phyloP scores from a whole-genome alignment of 2,329 filamentous ascomycete genomes.

The Cryphonectria carpinicola region DNA sequence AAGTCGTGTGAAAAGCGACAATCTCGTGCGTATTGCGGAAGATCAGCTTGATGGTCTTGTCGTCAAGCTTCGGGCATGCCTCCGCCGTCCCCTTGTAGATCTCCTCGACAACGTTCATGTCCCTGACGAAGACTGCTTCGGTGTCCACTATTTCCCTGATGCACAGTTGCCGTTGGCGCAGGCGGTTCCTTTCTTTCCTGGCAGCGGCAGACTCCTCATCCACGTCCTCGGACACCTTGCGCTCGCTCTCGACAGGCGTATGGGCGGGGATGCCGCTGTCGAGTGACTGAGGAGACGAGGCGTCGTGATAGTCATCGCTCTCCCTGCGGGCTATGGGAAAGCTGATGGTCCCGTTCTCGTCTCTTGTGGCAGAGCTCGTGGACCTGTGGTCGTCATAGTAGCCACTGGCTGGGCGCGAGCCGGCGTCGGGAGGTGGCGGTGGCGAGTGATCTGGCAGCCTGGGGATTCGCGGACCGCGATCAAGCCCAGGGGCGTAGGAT shows the following conservation, averaged over 20 bases:
- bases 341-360: conserved; percentile 47
- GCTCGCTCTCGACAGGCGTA: conserved; percentile 44
- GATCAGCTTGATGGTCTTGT: conserved; percentile 83
- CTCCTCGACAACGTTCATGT: conserved; percentile 97
- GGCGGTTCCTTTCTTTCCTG: conserved; percentile 67
- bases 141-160: conserved; percentile 94
- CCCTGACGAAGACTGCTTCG: conserved; percentile 85
- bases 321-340: conserved; percentile 49
- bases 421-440: conserved; percentile 50
- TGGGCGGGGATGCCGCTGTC: conserved; percentile 46
- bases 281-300: conserved; percentile 50
- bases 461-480: conserved; percentile 33
- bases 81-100: conserved; percentile 95
- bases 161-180: conserved; percentile 79
- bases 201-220: conserved; percentile 47
- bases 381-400: conserved; percentile 49
- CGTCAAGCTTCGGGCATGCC: conserved; percentile 76
- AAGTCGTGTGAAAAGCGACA: conserved; percentile 80
- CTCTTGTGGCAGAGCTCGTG: conserved; percentile 46
- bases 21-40: conserved; percentile 94
- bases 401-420: conserved; percentile 40
- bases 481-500: conserved; percentile 37
- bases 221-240: conserved; percentile 37
- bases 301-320: conserved; percentile 50
- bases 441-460: conserved; percentile 53